These are phyloP conservation scores for Eremochloa ophiuroides DNA, from an alignment of 176 grass and related monocot species.

Conservation along the genomic window DNA sequence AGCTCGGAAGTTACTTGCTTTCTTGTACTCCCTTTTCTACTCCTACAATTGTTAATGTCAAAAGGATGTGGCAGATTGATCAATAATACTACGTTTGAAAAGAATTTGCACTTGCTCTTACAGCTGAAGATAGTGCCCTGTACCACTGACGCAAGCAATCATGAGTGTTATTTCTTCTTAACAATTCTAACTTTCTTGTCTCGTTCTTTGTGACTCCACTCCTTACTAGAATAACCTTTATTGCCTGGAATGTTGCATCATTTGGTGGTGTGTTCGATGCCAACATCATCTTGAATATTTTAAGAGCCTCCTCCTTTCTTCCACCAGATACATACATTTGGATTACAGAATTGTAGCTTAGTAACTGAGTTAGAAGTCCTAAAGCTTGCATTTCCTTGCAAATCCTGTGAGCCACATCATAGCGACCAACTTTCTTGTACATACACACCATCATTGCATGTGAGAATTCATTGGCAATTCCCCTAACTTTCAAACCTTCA, in stretches of 20 bases:
- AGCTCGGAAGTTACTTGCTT: conserved; percentile 2
- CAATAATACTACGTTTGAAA: conserved; percentile 22
- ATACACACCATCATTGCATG: conserved; percentile 71
- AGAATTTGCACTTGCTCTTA: conserved; percentile 28
- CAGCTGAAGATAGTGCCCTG: conserved; percentile 33
- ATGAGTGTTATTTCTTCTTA: conserved; percentile 39
- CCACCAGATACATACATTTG: conserved; percentile 55
- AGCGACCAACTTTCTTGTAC: conserved; percentile 67
- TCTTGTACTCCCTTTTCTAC: conserved; percentile 14
- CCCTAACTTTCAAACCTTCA: conserved; percentile 54
- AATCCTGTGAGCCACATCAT: conserved; percentile 62
- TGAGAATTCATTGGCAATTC: conserved; percentile 79
- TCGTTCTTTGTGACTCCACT: conserved; percentile 42
- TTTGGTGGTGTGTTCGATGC: conserved; percentile 49
- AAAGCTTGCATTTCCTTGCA: conserved; percentile 78
- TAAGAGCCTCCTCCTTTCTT: conserved; percentile 53
- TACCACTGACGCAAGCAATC: conserved; percentile 66
- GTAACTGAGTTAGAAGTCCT: conserved; percentile 51
- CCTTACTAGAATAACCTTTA: conserved; percentile 61
- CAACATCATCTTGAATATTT: conserved; percentile 77
- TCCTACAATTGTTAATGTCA: not conserved
- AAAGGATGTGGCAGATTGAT: conserved; percentile 10
- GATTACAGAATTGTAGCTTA: conserved; percentile 66
- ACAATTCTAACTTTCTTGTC: conserved; percentile 53
- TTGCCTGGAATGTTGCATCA: conserved; percentile 72